A percentile compares a stretch with the other conserved stretches of the same genome.
Conservation (phyloP, 768 basidiomycete genomes). For the Porphyrellus cyaneotinctus region DNA sequence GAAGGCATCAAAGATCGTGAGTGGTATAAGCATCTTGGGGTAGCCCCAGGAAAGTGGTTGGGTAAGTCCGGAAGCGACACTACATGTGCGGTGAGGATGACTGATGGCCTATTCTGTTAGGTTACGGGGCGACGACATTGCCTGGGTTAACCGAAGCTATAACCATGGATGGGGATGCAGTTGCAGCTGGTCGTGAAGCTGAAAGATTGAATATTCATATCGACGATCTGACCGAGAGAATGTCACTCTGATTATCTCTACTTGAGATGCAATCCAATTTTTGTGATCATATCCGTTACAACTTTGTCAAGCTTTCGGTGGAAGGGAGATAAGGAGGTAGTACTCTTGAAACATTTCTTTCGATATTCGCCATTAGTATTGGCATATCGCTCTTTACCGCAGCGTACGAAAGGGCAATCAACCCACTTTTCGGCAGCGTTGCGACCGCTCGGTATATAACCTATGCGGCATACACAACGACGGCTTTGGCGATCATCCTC, state of each 20-base stretch:
- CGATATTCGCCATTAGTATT: slow-evolving; percentile 27
- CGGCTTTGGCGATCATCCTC: slow-evolving; percentile 32
- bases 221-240: slow-evolving; percentile 41
- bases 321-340: slow-evolving; percentile 14
- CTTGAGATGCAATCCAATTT: not conserved
- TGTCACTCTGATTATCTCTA: slow-evolving; percentile 8
- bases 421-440: slow-evolving; percentile 63
- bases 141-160: slow-evolving; percentile 81
- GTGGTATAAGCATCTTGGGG: slow-evolving; percentile 89
- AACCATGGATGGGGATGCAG: slow-evolving; percentile 60
- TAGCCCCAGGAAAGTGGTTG: slow-evolving; percentile 86
- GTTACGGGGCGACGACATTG: slow-evolving; percentile 83
- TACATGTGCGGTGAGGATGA: not conserved
- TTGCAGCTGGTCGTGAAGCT: slow-evolving; percentile 61
- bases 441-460: slow-evolving; percentile 50
- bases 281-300: not conserved
- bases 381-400: slow-evolving; percentile 55
- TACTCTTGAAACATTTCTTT: slow-evolving; percentile 14
- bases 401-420: slow-evolving; percentile 58
- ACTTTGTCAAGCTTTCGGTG: too few relatives aligned
- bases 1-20: slow-evolving; percentile 76
- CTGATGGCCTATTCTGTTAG: slow-evolving; percentile 33
- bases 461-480: slow-evolving; percentile 36
- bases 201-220: slow-evolving; percentile 52
- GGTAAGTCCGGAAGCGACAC: slow-evolving; percentile 40